Base-by-base conservation (phyloP, 495 filamentous ascomycete species). In the Tuber brumale region DNA sequence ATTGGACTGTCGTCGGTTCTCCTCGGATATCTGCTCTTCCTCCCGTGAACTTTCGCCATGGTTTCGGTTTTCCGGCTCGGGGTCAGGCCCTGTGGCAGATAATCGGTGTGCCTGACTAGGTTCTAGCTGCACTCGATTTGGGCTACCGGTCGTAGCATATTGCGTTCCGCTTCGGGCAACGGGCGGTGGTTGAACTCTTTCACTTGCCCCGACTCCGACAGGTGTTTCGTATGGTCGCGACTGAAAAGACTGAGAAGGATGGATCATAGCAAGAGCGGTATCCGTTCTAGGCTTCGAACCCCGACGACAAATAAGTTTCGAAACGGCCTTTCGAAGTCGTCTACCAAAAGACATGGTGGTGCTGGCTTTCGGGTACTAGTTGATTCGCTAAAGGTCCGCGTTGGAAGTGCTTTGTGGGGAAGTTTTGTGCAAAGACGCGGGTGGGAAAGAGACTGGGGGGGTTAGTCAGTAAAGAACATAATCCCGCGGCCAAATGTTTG, bases 271-370 rank as follows among this genome's bases (percentile, higher is more conserved):
- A 27, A 12, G 57, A 66, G 57, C 4, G 57, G 27, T 8, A 35
- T 35, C 57, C 14, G 27, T 35, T 31, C 57, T 66, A 66, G 57
- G 27, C 27, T 66, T 66, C 57, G 57, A 66, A 35, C 57, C 16
- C 27, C 57, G 57, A 27, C 57, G 57, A 14, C 27, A 66, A 35
- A 18, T 66, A 72, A 72, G 35, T 74, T 76, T 76, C 19, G 70
- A 74, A 35, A 76, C 44, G 45, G 73, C 31, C 31, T 76, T 76
- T 44, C 48, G 41, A 23, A 76, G 46, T 18, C 70, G 66, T 41
- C 73, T 74, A 19, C 75, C 46, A 70, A 76, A 76, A 23, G 75
- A 37, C 75, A 76, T 76, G 23, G 41, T 69, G 42, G 31, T 72
- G 39, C 41, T 71, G 35, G 35, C 57, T 35, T 35, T 3, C 27